These are phyloP conservation scores for Lipomyces spencermartinsiae DNA, from an alignment of 805 yeast species.

Conservation along the genomic window DNA sequence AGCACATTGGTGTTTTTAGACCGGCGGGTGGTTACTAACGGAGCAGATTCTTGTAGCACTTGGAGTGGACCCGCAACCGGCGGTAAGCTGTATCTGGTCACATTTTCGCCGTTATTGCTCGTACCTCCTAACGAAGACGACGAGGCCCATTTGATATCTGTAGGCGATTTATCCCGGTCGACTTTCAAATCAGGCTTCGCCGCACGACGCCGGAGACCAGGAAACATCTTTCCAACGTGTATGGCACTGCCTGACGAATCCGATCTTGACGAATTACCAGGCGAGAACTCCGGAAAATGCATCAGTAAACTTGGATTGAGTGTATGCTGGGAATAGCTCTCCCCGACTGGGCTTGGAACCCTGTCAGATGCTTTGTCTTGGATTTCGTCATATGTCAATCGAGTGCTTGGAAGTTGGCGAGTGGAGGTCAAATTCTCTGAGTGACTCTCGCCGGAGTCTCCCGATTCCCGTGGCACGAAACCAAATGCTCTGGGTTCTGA, in stretches of 20 bases:
- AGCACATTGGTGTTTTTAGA: conserved; percentile 12
- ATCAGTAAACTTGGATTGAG: neutral
- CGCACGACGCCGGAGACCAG: conserved; percentile 13
- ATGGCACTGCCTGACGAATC: conserved; percentile 4
- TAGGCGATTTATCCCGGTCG: conserved; percentile 1
- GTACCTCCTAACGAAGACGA: conserved; percentile 6
- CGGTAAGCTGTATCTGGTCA: conserved; percentile 13
- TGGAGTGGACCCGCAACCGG: neutral
- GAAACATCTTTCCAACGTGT: neutral
- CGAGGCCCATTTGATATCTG: conserved; percentile 8
- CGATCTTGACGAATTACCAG: neutral
- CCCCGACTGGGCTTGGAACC: neutral
- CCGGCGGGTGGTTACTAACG: neutral
- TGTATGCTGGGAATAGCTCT: neutral
- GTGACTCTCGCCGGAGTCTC: neutral
- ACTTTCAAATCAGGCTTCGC: conserved; percentile 1
- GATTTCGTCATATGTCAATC: neutral
- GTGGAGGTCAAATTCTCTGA: neutral
- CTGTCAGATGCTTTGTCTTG: neutral
- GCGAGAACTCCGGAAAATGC: conserved; percentile 5
- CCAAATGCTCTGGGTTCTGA: neutral
- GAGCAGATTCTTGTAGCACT: neutral
- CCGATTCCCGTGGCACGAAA: neutral
- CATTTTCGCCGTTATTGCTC: neutral
- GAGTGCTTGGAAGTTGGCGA: neutral